Base-by-base conservation (phyloP, 257 asterid species). In the Solanum infundibuliforme region DNA sequence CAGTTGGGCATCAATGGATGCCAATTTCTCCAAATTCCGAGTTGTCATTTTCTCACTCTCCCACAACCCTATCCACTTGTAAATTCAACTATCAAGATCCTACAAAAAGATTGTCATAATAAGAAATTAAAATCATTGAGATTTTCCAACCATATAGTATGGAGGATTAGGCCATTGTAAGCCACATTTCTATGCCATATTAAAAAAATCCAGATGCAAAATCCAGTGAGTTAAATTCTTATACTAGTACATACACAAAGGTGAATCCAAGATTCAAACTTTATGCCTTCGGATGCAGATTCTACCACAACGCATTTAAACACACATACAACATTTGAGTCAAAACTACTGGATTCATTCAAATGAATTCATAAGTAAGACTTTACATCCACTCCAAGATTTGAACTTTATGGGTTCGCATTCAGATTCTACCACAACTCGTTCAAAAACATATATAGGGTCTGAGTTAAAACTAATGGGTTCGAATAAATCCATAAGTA, bases 1-100 rank as follows among this genome's bases (percentile, higher is more conserved):
- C 72, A 92, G 66, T 38, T 92, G 94, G 62, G 93, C 94, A 89
- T 92, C 94, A 79, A 92, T 92, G 20, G 94, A 92, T 43, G 92
- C 93, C 91, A 91, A 36, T 91, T 92, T 92, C 87, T 85, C 94
- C 83, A 91, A 9, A 89, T 90, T 90, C 84, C 92, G 88, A 34
- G 81, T 89, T 23, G 91, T 79, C 93, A 91, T 91, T 16, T 88
- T 72, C 87, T 55, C 87, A 39, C 76, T 36, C 83, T 74, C 66
- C 83, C 48, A 65, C 60, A 75, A 76, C 23, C 84, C 71, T 76
- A 39, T 39, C 76, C 89, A 38, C 81, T 81, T 76, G 38, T 72
- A 83, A 21, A 77, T 35, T 88, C 55, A 62, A 85, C 46, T 89
- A 35, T 58, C 60, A 85, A 52, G 7, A 66, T n/a, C 88, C 92